A percentile compares a stretch with the other conserved stretches of the same genome.
phyloP scores from a whole-genome alignment of 768 basidiomycete genomes.

The Amyloporia xantha region DNA sequence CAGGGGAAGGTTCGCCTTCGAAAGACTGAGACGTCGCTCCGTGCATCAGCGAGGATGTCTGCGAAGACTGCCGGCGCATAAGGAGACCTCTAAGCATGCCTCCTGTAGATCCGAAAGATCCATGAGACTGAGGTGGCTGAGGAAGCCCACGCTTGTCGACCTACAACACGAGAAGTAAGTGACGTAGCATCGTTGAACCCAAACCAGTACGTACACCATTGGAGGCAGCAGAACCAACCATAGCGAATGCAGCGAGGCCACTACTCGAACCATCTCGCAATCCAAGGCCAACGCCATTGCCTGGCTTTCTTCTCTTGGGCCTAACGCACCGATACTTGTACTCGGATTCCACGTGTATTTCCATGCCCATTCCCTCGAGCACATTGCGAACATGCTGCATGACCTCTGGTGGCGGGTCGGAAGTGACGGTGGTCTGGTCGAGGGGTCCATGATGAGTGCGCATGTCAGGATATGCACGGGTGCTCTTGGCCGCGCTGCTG shows the following conservation, averaged over 20 bases:
- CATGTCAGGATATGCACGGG: slow-evolving; percentile 25
- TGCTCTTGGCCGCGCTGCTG: slow-evolving; percentile 30
- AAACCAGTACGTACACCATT: slow-evolving; percentile 61
- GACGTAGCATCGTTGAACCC: not conserved
- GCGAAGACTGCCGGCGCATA: slow-evolving; percentile 87
- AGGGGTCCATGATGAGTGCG: slow-evolving; percentile 90
- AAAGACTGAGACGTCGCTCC: slow-evolving; percentile 9
- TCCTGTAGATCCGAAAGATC: slow-evolving; percentile 51
- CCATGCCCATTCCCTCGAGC: slow-evolving; percentile 85
- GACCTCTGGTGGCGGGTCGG: slow-evolving; percentile 76
- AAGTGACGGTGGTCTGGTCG: slow-evolving; percentile 85
- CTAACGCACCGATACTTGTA: slow-evolving; percentile 87
- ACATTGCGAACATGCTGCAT: slow-evolving; percentile 79
- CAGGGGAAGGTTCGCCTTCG: slow-evolving; percentile 19
- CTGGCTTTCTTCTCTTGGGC: slow-evolving; percentile 61
- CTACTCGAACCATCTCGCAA: slow-evolving; percentile 36
- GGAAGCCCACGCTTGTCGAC: slow-evolving; percentile 88
- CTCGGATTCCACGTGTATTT: slow-evolving; percentile 81
- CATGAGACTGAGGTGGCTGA: slow-evolving; percentile 58
- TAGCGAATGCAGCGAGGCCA: slow-evolving; percentile 66
- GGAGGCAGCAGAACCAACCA: slow-evolving; percentile 77
- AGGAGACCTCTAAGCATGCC: slow-evolving; percentile 85
- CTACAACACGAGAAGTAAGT: no score
- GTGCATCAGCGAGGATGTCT: slow-evolving; percentile 41
- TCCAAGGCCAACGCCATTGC: slow-evolving; percentile 33